A percentile compares a stretch with the other conserved stretches of the same genome.
Conservation (phyloP, 148 eudicot genomes). For the Limonium bicolor region DNA sequence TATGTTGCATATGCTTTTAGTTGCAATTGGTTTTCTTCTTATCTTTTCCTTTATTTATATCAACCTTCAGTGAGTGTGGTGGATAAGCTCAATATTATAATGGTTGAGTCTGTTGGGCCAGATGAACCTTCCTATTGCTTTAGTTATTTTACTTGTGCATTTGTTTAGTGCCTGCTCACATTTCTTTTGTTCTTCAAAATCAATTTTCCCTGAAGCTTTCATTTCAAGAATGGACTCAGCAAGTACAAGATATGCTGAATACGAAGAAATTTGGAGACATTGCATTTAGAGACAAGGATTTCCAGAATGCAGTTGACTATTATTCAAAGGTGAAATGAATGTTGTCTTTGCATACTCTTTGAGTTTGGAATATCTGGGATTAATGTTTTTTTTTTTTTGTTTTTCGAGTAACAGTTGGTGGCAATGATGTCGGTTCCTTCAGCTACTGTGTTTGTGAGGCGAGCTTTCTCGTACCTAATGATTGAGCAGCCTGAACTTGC, state of each 20-base stretch:
- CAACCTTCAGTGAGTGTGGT: no score
- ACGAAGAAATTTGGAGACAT: conserved; percentile 90
- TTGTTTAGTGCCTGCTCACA: not conserved
- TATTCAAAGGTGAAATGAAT: conserved; percentile 93
- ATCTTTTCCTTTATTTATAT: no score
- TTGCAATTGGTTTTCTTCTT: no score
- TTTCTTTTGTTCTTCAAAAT: not conserved
- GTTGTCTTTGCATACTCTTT: no score
- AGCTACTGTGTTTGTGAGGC: conserved; percentile 79
- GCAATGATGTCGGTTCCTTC: conserved; percentile 80
- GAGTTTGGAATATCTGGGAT: no score
- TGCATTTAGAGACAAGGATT: conserved; percentile 89
- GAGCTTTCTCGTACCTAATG: conserved; percentile 82
- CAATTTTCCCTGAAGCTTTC: conserved; percentile 41
- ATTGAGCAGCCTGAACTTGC: conserved; percentile 78
- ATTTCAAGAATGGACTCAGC: conserved; percentile 99
- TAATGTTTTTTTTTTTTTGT: not conserved
- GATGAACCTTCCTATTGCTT: no score
- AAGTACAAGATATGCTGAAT: conserved; percentile 95
- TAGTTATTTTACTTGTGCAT: not conserved
- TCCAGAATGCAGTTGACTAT: conserved; percentile 62
- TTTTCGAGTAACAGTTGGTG: conserved; percentile 38
- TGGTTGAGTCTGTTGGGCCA: no score
- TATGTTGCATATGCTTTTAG: no score
- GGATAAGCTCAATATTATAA: no score